Evolutionary conservation across 2,329 filamentous ascomycete genomes (phyloP).

Genomic region (Cordyceps militaris): DNA sequence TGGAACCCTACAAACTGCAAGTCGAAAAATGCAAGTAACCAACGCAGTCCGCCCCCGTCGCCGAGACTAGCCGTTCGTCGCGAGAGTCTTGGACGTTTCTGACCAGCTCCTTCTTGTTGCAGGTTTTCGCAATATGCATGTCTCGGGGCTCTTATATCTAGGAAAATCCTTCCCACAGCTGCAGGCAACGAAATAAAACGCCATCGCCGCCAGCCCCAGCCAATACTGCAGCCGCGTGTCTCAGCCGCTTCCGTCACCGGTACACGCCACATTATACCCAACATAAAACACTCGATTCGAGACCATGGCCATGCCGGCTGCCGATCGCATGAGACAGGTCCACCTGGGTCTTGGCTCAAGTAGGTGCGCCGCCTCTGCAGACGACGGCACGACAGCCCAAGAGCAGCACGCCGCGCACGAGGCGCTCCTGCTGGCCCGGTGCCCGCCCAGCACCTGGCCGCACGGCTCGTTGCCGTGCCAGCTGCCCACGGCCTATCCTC

Average conservation of each 20-base stretch:
- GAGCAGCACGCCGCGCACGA: conserved; percentile 17
- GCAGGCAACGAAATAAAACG: background rate
- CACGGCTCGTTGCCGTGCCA: conserved; percentile 21
- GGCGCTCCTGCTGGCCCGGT: conserved; percentile 17
- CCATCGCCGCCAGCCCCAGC: background rate
- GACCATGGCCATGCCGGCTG: background rate
- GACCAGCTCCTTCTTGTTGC: background rate
- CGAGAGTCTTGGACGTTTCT: background rate
- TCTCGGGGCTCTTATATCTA: background rate
- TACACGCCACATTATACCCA: too few species aligned
- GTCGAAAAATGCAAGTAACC: background rate
- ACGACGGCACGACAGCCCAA: background rate
- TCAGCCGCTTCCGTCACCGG: background rate
- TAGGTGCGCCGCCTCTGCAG: background rate
- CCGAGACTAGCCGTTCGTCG: background rate
- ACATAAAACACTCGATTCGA: background rate
- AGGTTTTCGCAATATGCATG: background rate
- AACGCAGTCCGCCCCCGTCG: background rate
- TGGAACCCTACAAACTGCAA: background rate
- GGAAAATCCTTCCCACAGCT: background rate
- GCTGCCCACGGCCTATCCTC: conserved; percentile 29
- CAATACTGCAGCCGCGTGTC: background rate
- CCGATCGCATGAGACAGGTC: background rate
- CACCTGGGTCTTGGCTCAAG: background rate
- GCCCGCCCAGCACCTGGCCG: conserved; percentile 24